Evolutionary conservation across 2,329 filamentous ascomycete genomes (phyloP).

Genomic region (Xylariales sp.): DNA sequence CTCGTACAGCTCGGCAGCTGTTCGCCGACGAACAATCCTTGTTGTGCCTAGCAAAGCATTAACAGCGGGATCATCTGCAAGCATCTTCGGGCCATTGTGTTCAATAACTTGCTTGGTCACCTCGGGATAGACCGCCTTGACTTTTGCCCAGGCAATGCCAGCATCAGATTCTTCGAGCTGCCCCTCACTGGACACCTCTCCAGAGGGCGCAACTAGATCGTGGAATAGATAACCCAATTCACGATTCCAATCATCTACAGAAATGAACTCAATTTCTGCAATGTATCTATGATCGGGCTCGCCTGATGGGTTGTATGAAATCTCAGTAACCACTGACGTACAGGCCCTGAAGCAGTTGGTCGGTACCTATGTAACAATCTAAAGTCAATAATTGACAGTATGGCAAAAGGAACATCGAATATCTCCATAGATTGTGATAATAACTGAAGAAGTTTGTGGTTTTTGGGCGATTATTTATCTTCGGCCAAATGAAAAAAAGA

Average conservation of each 20-base stretch:
- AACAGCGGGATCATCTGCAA: constrained; percentile 57
- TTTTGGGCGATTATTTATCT: neutral
- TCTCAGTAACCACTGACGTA: constrained; percentile 70
- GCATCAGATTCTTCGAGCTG: constrained; percentile 58
- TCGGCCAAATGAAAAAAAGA: neutral
- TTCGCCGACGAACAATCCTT: constrained; percentile 53
- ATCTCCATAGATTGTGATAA: neutral
- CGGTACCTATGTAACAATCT: constrained; percentile 39
- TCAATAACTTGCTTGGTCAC: constrained; percentile 32
- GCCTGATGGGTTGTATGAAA: constrained; percentile 64
- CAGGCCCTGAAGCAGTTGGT: constrained; percentile 68
- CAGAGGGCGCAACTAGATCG: constrained; percentile 59
- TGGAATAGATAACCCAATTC: constrained; percentile 62
- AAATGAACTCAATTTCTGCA: constrained; percentile 70
- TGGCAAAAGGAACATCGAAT: neutral
- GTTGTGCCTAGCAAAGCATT: constrained; percentile 59
- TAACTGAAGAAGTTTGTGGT: neutral
- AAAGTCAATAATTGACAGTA: neutral
- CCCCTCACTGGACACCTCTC: constrained; percentile 52
- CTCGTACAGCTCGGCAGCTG: constrained; percentile 56
- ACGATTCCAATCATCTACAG: constrained; percentile 61
- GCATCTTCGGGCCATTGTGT: constrained; percentile 48
- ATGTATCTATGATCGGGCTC: constrained; percentile 56
- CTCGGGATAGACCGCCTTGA: constrained; percentile 53
- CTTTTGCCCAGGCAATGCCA: constrained; percentile 55